Conservation (phyloP, 2,329 filamentous ascomycete species). For the Aspergillus felis region DNA sequence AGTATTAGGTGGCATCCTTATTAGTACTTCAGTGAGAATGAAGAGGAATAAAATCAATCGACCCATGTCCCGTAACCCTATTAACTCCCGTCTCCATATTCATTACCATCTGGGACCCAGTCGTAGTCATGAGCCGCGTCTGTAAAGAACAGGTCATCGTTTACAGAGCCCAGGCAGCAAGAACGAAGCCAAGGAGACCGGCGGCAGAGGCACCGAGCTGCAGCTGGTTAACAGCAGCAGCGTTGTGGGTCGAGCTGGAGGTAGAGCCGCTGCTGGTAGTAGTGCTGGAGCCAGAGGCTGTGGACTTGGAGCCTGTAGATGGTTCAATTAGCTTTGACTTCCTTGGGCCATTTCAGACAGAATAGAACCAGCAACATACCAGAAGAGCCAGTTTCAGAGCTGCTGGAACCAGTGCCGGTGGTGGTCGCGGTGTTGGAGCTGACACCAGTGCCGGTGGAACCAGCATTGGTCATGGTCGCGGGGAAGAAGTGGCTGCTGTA, state of each 20-base stretch:
- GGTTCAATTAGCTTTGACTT: background rate
- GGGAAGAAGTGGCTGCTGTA: constrained; percentile 48
- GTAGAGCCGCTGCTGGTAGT: constrained; percentile 14
- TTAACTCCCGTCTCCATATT: background rate
- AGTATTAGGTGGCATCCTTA: background rate
- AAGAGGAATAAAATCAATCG: background rate
- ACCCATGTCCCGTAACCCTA: background rate
- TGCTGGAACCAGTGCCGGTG: constrained; percentile 9
- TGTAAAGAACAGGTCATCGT: background rate
- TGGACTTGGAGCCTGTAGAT: constrained; percentile 7
- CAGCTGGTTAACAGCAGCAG: constrained; percentile 23
- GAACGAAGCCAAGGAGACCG: constrained; percentile 31
- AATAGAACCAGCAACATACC: constrained; percentile 5
- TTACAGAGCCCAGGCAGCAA: constrained; percentile 38
- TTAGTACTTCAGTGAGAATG: background rate
- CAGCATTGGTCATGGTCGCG: constrained; percentile 18
- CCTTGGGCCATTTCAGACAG: background rate
- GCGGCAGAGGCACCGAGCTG: constrained; percentile 32
- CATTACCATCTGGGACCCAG: background rate
- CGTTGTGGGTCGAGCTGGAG: constrained; percentile 22
- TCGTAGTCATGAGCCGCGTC: background rate
- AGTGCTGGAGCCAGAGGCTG: constrained; percentile 8
- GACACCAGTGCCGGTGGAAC: constrained; percentile 15
- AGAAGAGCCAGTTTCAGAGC: constrained; percentile 11
- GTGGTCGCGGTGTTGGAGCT: constrained; percentile 11